Evolutionary conservation across 2,329 filamentous ascomycete species (phyloP), one percentile per base, ranked within the genome.

Genomic region (Pestalotiopsis sp.): DNA sequence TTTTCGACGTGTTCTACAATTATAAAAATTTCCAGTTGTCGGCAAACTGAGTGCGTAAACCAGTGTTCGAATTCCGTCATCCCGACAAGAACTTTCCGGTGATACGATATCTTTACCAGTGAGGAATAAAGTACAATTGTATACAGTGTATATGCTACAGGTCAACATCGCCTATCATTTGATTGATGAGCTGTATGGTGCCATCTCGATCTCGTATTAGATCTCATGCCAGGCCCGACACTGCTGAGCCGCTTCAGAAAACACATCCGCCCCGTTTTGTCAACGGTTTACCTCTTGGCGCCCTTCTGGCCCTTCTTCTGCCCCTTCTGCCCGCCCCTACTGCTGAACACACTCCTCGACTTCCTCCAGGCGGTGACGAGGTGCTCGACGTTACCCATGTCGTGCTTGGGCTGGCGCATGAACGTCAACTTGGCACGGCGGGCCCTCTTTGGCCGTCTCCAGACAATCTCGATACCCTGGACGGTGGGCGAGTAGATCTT

Each of bases 401-500:
- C 94, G 81, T 97, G 94, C 82, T 91, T 92, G 69, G 93, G 90
- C 85, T 95, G 86, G 78, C 95, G 89, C 92, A 99, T 92, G 81
- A 95, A 98, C 76, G 93, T 97, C 80, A 99, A 85, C 74, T 94
- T 87, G 31, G 95, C 95, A 76, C 96, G 89, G 79, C 95, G 91
- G 73, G 94, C 93, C 80, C 94, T 89, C 91, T 94, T 96, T 77
- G 89, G 87, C 72, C 90, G 88, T 75, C 95, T 87, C 88, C 97
- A 93, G 80, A 98, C 93, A 75, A 99, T 92, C 83, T 99, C 95
- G 77, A 99, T 94, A 72, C 93, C 93, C 78, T 92, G 90, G 39
- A 98, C 92, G 77, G 93, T 92, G 70, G 95, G 95, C 77, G 90
- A 93, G 85, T 96, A 98, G 69, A 98, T 86, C 86, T 99, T 99